Percentiles rank a stretch among this genome's conserved stretches.
Evolutionary conservation across 31 red algal genomes (phyloP).

Genomic region (Odonthalia washingtoniensis): DNA sequence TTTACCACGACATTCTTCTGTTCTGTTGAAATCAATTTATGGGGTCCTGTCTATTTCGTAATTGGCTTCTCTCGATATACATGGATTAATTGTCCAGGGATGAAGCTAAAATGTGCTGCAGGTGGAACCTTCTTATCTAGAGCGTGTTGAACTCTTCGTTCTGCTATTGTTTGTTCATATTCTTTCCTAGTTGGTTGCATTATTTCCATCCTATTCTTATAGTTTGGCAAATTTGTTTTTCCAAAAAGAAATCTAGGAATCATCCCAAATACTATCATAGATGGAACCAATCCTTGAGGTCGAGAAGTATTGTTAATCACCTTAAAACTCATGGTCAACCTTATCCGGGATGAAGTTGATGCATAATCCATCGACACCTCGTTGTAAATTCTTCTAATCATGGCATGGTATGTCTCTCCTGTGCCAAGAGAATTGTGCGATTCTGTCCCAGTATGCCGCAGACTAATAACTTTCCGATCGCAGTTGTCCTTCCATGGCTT

Average conservation of each 20-base stretch:
- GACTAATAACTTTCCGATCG: neutral
- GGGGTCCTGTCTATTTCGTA: slow-evolving; percentile 41
- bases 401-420: slow-evolving; percentile 41
- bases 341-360: neutral
- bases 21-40: neutral
- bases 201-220: too few relatives aligned
- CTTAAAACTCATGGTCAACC: slow-evolving; percentile 3
- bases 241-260: too few relatives aligned
- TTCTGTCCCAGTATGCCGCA: slow-evolving; percentile 13
- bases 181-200: slow-evolving; percentile 4
- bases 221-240: too few relatives aligned
- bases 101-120: neutral
- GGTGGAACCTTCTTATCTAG: neutral
- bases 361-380: neutral
- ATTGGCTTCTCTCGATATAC: slow-evolving; percentile 35
- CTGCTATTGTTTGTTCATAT: neutral
- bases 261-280: too few relatives aligned
- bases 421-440: slow-evolving; percentile 46
- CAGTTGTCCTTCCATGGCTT: slow-evolving; percentile 11
- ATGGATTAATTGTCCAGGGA: neutral
- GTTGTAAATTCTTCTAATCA: slow-evolving; percentile 23
- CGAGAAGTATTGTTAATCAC: slow-evolving; percentile 42
- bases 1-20: neutral
- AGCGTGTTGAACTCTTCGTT: slow-evolving; percentile 1
- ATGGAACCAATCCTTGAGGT: too few relatives aligned